Evolutionary conservation across 768 basidiomycete species (phyloP), one percentile per base, ranked within the genome.

Genomic region (Suillus alpinus): DNA sequence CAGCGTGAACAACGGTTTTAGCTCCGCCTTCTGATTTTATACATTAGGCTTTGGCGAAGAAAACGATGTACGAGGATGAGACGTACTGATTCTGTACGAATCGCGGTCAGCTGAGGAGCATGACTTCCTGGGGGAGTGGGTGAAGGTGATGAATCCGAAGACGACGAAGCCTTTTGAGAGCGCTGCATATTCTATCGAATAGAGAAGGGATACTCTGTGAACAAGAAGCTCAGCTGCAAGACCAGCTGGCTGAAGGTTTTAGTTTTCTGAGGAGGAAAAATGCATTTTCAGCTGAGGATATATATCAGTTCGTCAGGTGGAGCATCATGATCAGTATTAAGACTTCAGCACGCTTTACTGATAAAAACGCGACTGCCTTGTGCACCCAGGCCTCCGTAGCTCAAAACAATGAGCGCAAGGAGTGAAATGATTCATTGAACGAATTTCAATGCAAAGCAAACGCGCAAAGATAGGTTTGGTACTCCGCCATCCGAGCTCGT

Each of bases 351-450:
- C 66, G 70, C 70, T 73, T 73, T 32, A 6, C 63, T 51, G 53
- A 53, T 59, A 39, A 53, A 67, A 71, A 74, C 72, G 66, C 72
- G 74, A 69, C 57, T 60, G 60, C 64, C 47, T 49, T 49, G 8
- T 49, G 47, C 47, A 26, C 26, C 26, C 74, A 74, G 68, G 73
- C 71, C 65, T 70, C 65, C 73, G 66, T 71, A 74, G 70, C 66
- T 67, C 68, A 68, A 64, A 65, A 66, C 52, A 63, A 62, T 26
- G 53, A 55, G 37, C 20, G 31, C 18, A 57, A 7, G 57, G 43
- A 58, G 29, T 8, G 57, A 50, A 56, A 71, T 71, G 62, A 65
- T 39, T 31, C 41, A 60, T 58, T 56, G 57, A 44, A 56, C 23
- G 31, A 60, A 69, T 57, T 68, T 68, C 58, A 61, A 62, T 53